phyloP scores from a whole-genome alignment of 768 basidiomycete genomes.

The Mycena venus region DNA sequence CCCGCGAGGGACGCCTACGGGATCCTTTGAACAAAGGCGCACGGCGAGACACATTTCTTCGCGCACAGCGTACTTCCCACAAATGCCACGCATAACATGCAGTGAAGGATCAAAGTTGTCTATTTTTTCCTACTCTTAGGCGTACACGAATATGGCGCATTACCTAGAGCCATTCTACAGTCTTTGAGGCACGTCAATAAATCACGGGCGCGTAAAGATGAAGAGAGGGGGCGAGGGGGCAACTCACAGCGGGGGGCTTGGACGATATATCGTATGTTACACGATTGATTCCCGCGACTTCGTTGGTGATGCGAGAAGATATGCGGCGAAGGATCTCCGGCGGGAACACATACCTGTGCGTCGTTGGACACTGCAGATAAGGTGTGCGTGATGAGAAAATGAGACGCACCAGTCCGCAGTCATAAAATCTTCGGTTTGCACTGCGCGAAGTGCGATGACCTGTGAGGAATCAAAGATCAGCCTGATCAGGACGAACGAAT shows the following conservation, averaged over 20 bases:
- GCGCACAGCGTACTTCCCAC: not conserved
- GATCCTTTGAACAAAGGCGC: too few relatives aligned
- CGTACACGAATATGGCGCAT: not conserved
- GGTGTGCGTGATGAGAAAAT: constrained; percentile 2
- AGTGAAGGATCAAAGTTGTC: not conserved
- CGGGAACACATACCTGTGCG: constrained; percentile 98
- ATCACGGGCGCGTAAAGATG: not conserved
- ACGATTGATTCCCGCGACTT: constrained; percentile 96
- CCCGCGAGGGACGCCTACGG: too few relatives aligned
- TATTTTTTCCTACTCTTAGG: not conserved
- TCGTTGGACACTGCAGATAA: too few relatives aligned
- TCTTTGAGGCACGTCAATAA: constrained; percentile 9
- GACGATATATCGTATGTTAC: too few relatives aligned
- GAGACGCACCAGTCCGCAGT: constrained; percentile 93
- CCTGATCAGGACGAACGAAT: too few relatives aligned
- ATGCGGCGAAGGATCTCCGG: constrained; percentile 89
- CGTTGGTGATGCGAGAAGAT: constrained; percentile 97
- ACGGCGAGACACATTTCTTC: too few relatives aligned
- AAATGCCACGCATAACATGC: not conserved
- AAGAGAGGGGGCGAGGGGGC: too few relatives aligned
- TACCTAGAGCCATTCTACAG: constrained; percentile 26
- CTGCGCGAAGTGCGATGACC: constrained; percentile 95
- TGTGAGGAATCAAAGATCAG: constrained; percentile 5
- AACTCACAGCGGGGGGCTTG: constrained; percentile 94
- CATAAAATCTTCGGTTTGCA: constrained; percentile 99